Conservation (phyloP, 345 rosid species). For the Camelina sativa region DNA sequence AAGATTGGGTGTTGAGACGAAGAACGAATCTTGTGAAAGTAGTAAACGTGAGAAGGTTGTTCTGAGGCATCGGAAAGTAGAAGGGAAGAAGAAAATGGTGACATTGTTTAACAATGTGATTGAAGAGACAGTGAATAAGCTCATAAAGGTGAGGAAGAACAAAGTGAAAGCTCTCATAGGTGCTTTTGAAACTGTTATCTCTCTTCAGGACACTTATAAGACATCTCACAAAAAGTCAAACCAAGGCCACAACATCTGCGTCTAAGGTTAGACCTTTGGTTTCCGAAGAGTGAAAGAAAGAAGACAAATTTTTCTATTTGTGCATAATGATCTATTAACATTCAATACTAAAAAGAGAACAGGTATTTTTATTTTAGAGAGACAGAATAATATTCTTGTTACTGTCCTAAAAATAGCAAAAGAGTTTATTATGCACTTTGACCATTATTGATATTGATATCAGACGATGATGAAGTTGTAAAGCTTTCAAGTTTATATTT, state of each 20-base stretch:
- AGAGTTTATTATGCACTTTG: conserved; percentile 7
- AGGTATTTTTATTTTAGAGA: no score
- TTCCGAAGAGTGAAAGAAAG: conserved; percentile 14
- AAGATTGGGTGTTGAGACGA: conserved; percentile 29
- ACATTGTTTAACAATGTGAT: conserved; percentile 73
- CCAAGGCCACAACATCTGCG: conserved; percentile 43
- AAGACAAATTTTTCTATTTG: not conserved
- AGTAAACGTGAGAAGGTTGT: conserved; percentile 46
- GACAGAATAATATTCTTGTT: not conserved
- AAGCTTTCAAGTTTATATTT: conserved; percentile 28
- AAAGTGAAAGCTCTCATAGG: conserved; percentile 92
- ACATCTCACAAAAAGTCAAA: conserved; percentile 34
- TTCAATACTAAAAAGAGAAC: not conserved
- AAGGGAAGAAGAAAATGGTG: conserved; percentile 50
- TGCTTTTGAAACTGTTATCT: conserved; percentile 85
- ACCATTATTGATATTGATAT: not conserved
- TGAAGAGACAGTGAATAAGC: conserved; percentile 74
- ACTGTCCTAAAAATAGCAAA: conserved; percentile 15
- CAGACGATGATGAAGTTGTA: conserved; percentile 21
- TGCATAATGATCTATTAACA: conserved; percentile 30
- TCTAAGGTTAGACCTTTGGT: conserved; percentile 29
- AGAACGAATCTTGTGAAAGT: conserved; percentile 18
- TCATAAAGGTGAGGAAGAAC: conserved; percentile 61
- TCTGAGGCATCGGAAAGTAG: conserved; percentile 57
- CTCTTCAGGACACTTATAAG: conserved; percentile 60